phyloP scores from a whole-genome alignment of 2,329 filamentous ascomycete genomes.

The Emergomyces africanus region DNA sequence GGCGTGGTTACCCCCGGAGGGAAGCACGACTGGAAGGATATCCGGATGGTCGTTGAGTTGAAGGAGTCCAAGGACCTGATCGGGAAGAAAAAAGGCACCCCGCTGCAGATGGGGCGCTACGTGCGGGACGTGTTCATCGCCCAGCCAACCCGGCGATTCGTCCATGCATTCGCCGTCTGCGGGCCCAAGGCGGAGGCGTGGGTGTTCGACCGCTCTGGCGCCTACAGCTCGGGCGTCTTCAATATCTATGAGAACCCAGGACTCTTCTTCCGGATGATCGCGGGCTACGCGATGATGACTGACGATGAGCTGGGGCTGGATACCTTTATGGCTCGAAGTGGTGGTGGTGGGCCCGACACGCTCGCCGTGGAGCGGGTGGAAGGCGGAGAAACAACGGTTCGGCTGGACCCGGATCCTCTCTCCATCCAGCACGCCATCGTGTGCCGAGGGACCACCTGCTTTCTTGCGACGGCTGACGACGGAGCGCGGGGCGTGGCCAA shows the following conservation, averaged over 20 bases:
- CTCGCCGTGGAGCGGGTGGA: no score
- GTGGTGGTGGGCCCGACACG: no score
- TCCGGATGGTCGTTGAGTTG: no score
- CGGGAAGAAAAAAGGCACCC: no score
- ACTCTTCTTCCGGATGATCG: constrained; percentile 17
- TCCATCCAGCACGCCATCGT: constrained; percentile 1
- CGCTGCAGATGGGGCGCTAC: no score
- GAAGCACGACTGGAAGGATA: neutral
- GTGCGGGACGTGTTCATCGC: constrained; percentile 15
- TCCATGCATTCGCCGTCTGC: constrained; percentile 19
- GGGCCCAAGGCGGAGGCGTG: constrained; percentile 16
- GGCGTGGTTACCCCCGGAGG: neutral
- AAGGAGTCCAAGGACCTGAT: no score
- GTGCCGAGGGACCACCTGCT: constrained; percentile 14
- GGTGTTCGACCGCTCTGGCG: constrained; percentile 24
- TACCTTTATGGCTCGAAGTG: no score
- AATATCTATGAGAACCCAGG: constrained; percentile 20
- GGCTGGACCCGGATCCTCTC: no score
- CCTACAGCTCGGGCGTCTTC: constrained; percentile 19
- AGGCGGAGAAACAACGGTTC: no score
- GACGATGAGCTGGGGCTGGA: constrained; percentile 17
- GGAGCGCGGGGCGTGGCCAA: constrained; percentile 17
- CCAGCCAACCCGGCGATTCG: constrained; percentile 19
- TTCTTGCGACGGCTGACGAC: constrained; percentile 7
- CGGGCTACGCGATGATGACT: constrained; percentile 20